Conservation (phyloP, 176 grass and related monocot species). For the Canna indica region DNA sequence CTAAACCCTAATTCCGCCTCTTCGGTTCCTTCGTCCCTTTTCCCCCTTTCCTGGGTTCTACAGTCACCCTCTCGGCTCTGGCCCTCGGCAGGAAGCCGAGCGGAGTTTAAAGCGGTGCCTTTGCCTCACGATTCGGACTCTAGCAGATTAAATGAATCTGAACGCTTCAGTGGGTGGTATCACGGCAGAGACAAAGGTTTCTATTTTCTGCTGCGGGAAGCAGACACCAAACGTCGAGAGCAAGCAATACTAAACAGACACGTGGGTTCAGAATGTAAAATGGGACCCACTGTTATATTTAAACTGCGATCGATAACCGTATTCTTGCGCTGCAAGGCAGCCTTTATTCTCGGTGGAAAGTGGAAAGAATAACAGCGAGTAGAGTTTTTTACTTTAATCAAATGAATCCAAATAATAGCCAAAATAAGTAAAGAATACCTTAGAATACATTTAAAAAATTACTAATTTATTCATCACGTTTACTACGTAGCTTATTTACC, state of each 20-base stretch:
- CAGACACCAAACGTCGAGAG: too few species aligned
- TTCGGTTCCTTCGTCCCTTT: background rate
- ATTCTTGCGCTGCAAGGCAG: background rate
- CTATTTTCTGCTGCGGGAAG: too few species aligned
- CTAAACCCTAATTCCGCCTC: conserved; percentile 1
- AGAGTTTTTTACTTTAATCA: too few species aligned
- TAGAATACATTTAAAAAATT: too few species aligned
- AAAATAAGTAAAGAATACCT: too few species aligned
- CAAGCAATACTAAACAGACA: background rate
- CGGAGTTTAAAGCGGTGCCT: background rate
- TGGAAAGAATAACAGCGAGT: too few species aligned
- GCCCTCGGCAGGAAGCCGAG: background rate
- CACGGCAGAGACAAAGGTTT: too few species aligned
- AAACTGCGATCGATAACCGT: background rate
- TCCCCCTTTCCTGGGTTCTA: background rate
- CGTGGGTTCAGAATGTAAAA: background rate
- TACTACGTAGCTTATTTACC: too few species aligned
- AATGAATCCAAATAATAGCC: too few species aligned
- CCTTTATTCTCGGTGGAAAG: too few species aligned
- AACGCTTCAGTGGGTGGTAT: background rate
- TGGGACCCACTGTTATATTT: background rate
- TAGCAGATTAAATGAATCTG: background rate
- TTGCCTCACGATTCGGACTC: background rate
- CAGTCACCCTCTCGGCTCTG: too few species aligned
- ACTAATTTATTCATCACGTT: too few species aligned